Conservation (phyloP, 495 filamentous ascomycete genomes). For the Aspergillus affinis region DNA sequence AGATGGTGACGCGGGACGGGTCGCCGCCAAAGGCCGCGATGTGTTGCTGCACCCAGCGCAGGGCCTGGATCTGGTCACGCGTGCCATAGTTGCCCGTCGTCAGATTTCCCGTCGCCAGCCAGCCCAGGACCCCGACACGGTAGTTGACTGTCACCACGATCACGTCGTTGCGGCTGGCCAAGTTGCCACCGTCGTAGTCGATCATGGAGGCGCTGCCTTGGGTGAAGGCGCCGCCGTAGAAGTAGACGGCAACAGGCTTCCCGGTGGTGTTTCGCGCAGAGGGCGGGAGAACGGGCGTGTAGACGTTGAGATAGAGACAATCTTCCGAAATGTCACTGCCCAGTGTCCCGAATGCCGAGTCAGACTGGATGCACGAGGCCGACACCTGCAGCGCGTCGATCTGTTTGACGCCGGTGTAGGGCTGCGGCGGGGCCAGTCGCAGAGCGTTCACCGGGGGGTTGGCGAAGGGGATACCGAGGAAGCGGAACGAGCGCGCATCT, state of each 20-base stretch:
- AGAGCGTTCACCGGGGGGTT: conserved; percentile 35
- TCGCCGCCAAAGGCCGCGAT: conserved; percentile 53
- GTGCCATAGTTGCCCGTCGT: conserved; percentile 40
- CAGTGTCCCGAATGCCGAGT: conserved; percentile 13
- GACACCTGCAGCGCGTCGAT: conserved; percentile 44
- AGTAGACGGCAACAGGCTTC: conserved; percentile 33
- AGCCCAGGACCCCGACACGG: conserved; percentile 44
- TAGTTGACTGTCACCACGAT: conserved; percentile 52
- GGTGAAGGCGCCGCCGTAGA: conserved; percentile 49
- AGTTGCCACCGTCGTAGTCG: conserved; percentile 43
- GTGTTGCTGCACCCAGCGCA: conserved; percentile 53
- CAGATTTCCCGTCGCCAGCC: conserved; percentile 30
- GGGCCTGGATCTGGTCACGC: conserved; percentile 39
- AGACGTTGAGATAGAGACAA: conserved; percentile 45
- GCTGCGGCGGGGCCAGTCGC: conserved; percentile 45
- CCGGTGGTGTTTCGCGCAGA: neutral
- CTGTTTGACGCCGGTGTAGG: conserved; percentile 36
- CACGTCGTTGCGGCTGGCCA: conserved; percentile 47
- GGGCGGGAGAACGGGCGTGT: conserved; percentile 26
- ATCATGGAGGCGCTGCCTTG: conserved; percentile 37
- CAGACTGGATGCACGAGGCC: conserved; percentile 43
- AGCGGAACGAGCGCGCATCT: conserved; percentile 55
- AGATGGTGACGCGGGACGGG: conserved; percentile 47
- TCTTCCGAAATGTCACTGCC: conserved; percentile 38
- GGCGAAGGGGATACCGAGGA: conserved; percentile 52